These are phyloP conservation scores for Candida pseudoglaebosa DNA, from an alignment of 805 yeast species.

Conservation along the genomic window DNA sequence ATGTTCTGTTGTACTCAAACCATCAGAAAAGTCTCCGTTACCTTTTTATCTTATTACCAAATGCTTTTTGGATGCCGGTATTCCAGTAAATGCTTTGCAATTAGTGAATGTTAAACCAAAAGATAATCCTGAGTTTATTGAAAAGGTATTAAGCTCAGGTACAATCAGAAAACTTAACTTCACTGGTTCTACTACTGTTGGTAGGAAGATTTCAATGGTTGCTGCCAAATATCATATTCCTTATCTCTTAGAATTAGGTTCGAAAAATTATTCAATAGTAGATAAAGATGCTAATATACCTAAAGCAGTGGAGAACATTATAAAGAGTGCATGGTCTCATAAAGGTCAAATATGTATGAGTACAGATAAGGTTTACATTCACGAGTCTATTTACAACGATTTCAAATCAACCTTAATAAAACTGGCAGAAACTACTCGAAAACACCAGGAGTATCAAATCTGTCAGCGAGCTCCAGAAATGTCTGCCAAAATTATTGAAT, in stretches of 20 bases:
- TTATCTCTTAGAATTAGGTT: slow-evolving; percentile 42
- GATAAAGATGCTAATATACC: slow-evolving; percentile 29
- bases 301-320: slow-evolving; percentile 22
- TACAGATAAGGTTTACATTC: slow-evolving; percentile 35
- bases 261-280: slow-evolving; percentile 38
- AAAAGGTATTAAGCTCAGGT: slow-evolving; percentile 21
- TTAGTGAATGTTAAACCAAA: slow-evolving; percentile 27
- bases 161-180: slow-evolving; percentile 37
- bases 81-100: slow-evolving; percentile 32
- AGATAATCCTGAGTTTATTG: slow-evolving; percentile 22
- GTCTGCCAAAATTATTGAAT: slow-evolving; percentile 15
- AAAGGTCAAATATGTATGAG: slow-evolving; percentile 50
- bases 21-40: slow-evolving; percentile 37
- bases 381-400: slow-evolving; percentile 30
- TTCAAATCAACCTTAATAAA: slow-evolving; percentile 16
- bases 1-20: slow-evolving; percentile 42
- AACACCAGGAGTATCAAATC: slow-evolving; percentile 17
- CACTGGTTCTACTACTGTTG: slow-evolving; percentile 44
- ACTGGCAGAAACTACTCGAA: slow-evolving; percentile 12
- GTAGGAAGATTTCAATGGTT: slow-evolving; percentile 28
- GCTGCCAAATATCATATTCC: slow-evolving; percentile 41
- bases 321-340: slow-evolving; percentile 39
- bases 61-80: slow-evolving; percentile 34
- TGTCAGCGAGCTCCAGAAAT: slow-evolving; percentile 28
- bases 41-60: slow-evolving; percentile 28